Evolutionary conservation across 495 filamentous ascomycete genomes (phyloP), one percentile per base, ranked within the genome.

Genomic region (Xylaria nigripes): DNA sequence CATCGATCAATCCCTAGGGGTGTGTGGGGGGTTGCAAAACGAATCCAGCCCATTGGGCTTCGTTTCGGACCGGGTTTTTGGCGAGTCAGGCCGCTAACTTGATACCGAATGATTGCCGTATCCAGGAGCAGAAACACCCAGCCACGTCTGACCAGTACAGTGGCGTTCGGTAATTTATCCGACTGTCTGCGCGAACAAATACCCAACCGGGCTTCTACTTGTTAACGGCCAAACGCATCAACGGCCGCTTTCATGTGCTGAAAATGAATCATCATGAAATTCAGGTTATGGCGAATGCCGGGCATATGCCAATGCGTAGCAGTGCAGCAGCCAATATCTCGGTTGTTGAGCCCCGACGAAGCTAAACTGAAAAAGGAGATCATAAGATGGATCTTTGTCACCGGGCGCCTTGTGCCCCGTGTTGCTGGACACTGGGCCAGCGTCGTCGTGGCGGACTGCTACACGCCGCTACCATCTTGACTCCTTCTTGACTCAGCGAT

Each of bases 51-150:
- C 47, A 57, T 46, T 51, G 54, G 54, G 40, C 54, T 57, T 48
- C 54, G 50, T 57, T 57, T 57, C 54, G 54, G 54, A 46, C 54
- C 54, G 48, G 47, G 54, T 16, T 57, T 56, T 42, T 57, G 48
- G 54, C 54, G 54, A 57, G 54, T 57, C 54, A 57, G 54, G 54
- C 48, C 48, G 30, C 48, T 43, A 57, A 21, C 29, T 55, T 29
- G 53, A 50, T 49, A 55, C 34, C 53, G 46, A 55, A 50, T 24
- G 40, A 50, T 49, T 43, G 53, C 53, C 46, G 16, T 49, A 55
- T 36, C 45, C 42, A 55, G 53, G 53, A 49, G 53, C 23, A 34
- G 53, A n/a, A 40, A 41, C 45, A 46, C 53, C 53, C 45, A 45
- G 53, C 53, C 53, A 48, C 40, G 46, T 45, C 44, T 50, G 46